Conservation (phyloP, 1,284 basidiomycete genomes). For the Tetrapyrgos nigripes region DNA sequence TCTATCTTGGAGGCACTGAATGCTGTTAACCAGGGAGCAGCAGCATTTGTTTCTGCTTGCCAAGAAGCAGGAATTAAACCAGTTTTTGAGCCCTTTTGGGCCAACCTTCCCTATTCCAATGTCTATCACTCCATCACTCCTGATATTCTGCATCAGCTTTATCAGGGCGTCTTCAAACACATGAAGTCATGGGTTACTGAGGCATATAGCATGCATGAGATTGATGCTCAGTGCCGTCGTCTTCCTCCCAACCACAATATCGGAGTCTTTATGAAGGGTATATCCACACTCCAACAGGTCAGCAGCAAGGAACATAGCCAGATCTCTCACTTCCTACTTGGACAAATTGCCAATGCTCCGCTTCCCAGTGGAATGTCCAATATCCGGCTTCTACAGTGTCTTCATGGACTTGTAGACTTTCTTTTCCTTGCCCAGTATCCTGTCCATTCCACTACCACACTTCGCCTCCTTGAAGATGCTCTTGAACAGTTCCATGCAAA, state of each 20-base stretch:
- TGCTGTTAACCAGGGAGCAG: not conserved
- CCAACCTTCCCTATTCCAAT: slow-evolving; percentile 25
- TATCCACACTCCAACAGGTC: slow-evolving; percentile 32
- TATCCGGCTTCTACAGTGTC: slow-evolving; percentile 11
- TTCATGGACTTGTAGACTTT: slow-evolving; percentile 28
- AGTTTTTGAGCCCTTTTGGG: too few species aligned
- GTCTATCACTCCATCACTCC: slow-evolving; percentile 29
- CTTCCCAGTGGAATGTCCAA: too few species aligned
- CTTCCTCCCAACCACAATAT: slow-evolving; percentile 39
- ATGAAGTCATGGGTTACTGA: slow-evolving; percentile 28
- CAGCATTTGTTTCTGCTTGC: too few species aligned
- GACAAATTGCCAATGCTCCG: slow-evolving; percentile 22
- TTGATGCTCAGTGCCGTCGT: slow-evolving; percentile 34
- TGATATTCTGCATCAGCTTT: slow-evolving; percentile 39
- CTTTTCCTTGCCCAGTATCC: slow-evolving; percentile 34
- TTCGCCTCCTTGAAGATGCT: slow-evolving; percentile 25
- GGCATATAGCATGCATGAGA: slow-evolving; percentile 18
- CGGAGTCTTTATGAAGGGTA: slow-evolving; percentile 42
- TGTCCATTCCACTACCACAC: slow-evolving; percentile 24
- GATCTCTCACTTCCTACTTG: slow-evolving; percentile 39
- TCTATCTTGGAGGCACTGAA: not conserved
- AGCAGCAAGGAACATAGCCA: slow-evolving; percentile 36
- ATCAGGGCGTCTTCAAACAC: slow-evolving; percentile 35
- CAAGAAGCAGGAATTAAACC: too few species aligned
- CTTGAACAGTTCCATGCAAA: slow-evolving; percentile 32